Evolutionary conservation across 352 stramenopile species (phyloP).

Genomic region (Pilasporangium apinafurcum): DNA sequence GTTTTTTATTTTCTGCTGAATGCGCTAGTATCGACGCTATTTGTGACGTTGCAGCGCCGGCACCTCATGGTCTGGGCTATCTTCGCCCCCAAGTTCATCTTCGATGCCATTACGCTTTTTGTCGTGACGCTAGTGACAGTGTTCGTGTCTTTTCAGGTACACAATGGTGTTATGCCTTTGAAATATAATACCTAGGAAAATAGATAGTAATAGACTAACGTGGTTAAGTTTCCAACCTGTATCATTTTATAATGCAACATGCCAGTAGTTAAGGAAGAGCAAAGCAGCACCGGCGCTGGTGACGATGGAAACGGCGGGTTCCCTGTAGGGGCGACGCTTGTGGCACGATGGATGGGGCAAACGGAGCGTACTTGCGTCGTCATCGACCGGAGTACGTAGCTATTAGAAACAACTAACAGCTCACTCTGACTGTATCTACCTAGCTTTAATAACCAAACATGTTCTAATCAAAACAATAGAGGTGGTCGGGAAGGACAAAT

Average conservation of each 20-base stretch:
- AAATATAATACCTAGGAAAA: background rate
- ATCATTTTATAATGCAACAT: constrained; percentile 4
- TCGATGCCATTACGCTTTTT: constrained; percentile 63
- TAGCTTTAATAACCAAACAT: too few relatives aligned
- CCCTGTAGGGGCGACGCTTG: constrained; percentile 49
- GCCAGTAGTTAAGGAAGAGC: background rate
- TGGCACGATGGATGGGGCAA: constrained; percentile 72
- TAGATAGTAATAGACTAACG: too few relatives aligned
- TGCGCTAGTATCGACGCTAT: constrained; percentile 66
- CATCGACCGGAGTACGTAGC: constrained; percentile 67
- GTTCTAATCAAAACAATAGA: too few relatives aligned
- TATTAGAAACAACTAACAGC: too few relatives aligned
- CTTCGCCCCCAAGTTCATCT: constrained; percentile 90
- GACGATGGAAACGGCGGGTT: constrained; percentile 24
- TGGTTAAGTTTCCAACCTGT: too few relatives aligned
- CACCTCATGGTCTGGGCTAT: constrained; percentile 93
- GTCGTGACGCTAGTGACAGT: constrained; percentile 38
- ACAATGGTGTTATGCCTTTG: background rate
- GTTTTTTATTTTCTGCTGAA: constrained; percentile 50
- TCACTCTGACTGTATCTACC: too few relatives aligned
- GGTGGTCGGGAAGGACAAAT: constrained; percentile 43
- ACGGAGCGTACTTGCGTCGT: constrained; percentile 75
- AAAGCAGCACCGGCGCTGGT: constrained; percentile 5
- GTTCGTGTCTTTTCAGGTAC: constrained; percentile 15
- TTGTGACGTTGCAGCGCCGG: constrained; percentile 78